These are phyloP conservation scores for Thermomucor indicae-seudaticae DNA, from an alignment of 371 early-diverging fungal genomes.

Conservation along the genomic window DNA sequence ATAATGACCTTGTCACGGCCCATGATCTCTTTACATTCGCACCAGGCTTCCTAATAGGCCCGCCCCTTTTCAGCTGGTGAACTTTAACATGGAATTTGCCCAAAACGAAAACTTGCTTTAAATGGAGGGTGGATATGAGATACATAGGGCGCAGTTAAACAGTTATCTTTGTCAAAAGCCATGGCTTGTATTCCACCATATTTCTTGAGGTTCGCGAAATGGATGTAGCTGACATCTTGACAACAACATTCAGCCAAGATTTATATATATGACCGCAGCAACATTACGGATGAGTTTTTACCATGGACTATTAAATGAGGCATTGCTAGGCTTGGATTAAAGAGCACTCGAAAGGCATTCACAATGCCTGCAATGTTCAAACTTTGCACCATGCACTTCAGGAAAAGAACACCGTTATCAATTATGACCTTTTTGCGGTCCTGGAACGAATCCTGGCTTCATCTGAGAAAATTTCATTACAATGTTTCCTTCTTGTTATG, in stretches of 20 bases:
- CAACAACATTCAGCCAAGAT: background rate
- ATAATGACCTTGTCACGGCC: slow-evolving; percentile 62
- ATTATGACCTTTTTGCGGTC: too few relatives aligned
- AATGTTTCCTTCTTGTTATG: too few relatives aligned
- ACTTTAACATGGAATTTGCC: background rate
- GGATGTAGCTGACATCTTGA: slow-evolving; percentile 66
- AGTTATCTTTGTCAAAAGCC: slow-evolving; percentile 95
- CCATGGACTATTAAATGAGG: slow-evolving; percentile 76
- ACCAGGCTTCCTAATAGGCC: slow-evolving; percentile 71
- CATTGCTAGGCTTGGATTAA: slow-evolving; percentile 64
- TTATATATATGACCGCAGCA: background rate
- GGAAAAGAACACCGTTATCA: too few relatives aligned
- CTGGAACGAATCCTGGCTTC: too few relatives aligned
- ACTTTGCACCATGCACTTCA: slow-evolving; percentile 83
- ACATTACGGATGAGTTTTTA: slow-evolving; percentile 15
- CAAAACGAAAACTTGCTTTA: slow-evolving; percentile 31
- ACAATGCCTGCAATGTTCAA: slow-evolving; percentile 66
- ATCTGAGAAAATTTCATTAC: too few relatives aligned
- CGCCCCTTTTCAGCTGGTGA: background rate
- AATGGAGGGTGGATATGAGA: slow-evolving; percentile 67
- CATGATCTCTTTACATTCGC: slow-evolving; percentile 59
- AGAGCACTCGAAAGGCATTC: slow-evolving; percentile 52
- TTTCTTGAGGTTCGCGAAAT: slow-evolving; percentile 54
- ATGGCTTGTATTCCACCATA: slow-evolving; percentile 59
- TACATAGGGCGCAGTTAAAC: slow-evolving; percentile 83